Percentiles rank a stretch among this genome's conserved stretches.
These are phyloP conservation scores for Pyrenochaeta sp. DNA, from an alignment of 2,329 filamentous ascomycete genomes.

Conservation along the genomic window DNA sequence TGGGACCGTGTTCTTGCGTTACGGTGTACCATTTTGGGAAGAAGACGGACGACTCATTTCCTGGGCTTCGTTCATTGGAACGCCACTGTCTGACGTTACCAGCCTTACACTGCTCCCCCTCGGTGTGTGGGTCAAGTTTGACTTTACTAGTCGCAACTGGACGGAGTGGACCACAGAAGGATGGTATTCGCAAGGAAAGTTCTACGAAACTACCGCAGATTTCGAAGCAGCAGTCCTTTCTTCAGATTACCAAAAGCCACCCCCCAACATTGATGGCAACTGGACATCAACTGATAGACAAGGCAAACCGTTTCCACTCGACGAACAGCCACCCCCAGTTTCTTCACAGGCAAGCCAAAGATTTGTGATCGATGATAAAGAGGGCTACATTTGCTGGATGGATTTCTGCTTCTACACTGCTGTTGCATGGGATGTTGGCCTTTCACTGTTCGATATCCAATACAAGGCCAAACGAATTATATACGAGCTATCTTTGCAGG, in stretches of 20 bases:
- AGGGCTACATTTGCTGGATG: conserved; percentile 61
- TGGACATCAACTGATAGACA: conserved; percentile 56
- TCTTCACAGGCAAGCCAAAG: conserved; percentile 53
- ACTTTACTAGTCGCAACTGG: conserved; percentile 61
- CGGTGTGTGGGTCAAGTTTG: conserved; percentile 51
- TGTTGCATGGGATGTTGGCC: conserved; percentile 58
- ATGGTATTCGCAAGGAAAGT: conserved; percentile 64
- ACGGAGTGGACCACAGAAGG: conserved; percentile 59
- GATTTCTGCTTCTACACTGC: conserved; percentile 62
- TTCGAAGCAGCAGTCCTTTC: conserved; percentile 56
- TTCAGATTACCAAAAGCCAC: conserved; percentile 56
- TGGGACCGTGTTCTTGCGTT: conserved; percentile 24
- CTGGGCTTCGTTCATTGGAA: conserved; percentile 59
- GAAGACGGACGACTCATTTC: conserved; percentile 52
- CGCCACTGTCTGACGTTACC: conserved; percentile 50
- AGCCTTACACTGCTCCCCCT: conserved; percentile 56
- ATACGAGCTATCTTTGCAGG: conserved; percentile 64
- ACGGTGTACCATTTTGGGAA: conserved; percentile 35
- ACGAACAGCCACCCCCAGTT: conserved; percentile 62
- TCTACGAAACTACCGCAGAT: conserved; percentile 59
- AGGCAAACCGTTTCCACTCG: conserved; percentile 51
- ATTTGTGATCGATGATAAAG: conserved; percentile 52
- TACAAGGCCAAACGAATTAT: conserved; percentile 64
- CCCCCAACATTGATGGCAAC: conserved; percentile 57
- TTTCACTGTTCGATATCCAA: conserved; percentile 60